phyloP scores from a whole-genome alignment of 345 rosid genomes.

The Moringa oleifera region DNA sequence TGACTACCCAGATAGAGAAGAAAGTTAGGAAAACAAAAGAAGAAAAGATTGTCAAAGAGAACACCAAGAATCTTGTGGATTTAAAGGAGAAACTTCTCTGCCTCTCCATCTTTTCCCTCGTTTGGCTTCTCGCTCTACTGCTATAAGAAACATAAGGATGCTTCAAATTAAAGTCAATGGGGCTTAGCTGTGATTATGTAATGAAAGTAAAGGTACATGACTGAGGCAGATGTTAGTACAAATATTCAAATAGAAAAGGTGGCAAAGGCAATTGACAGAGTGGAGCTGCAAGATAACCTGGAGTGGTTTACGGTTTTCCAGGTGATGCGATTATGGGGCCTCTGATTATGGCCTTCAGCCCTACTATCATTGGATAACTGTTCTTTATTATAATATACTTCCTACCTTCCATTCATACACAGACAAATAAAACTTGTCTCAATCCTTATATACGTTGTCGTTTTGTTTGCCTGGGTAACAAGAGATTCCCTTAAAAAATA shows the following conservation, averaged over 20 bases:
- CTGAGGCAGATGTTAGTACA: background rate
- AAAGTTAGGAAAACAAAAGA: constrained; percentile 48
- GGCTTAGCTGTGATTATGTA: constrained; percentile 4
- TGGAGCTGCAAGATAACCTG: background rate
- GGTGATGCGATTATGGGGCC: background rate
- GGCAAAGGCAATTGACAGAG: background rate
- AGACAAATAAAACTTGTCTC: too few species aligned
- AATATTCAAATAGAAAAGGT: too few species aligned
- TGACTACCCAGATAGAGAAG: constrained; percentile 51
- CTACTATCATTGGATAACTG: too few species aligned
- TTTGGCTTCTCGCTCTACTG: background rate
- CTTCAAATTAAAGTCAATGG: constrained; percentile 7
- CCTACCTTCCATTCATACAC: too few species aligned
- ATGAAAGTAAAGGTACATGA: background rate
- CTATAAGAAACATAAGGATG: background rate
- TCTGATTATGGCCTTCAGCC: background rate
- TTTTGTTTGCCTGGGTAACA: too few species aligned
- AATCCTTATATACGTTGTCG: too few species aligned
- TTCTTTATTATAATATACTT: too few species aligned
- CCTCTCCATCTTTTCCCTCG: constrained; percentile 52
- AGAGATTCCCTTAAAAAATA: too few species aligned
- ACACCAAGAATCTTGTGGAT: constrained; percentile 49
- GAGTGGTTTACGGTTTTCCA: background rate
- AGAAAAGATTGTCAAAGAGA: constrained; percentile 46
- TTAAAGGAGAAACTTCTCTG: constrained; percentile 70